Conservation (phyloP, 1,139 yeast genomes). For the Candida freyschussii region DNA sequence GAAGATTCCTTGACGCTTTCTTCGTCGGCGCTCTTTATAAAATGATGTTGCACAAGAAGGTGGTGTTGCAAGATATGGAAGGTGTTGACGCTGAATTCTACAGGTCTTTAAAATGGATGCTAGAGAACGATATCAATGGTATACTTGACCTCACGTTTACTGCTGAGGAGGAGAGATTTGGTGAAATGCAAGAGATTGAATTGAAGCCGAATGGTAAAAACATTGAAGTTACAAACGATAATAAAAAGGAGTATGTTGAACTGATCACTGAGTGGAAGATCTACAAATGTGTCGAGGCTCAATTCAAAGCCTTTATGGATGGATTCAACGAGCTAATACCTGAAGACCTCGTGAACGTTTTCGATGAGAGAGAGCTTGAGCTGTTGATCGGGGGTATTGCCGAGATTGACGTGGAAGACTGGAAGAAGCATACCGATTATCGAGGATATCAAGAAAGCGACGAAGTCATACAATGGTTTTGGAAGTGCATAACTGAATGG, state of each 20-base stretch:
- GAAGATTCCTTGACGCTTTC: constrained; percentile 96
- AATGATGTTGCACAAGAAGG: constrained; percentile 95
- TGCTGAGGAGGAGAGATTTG: constrained; percentile 95
- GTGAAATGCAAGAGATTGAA: constrained; percentile 86
- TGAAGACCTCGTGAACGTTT: constrained; percentile 91
- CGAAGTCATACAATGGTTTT: constrained; percentile 97
- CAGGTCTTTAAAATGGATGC: constrained; percentile 90
- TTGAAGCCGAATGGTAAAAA: constrained; percentile 84
- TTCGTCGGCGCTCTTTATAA: constrained; percentile 97
- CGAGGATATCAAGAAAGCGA: constrained; percentile 96
- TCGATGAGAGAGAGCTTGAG: constrained; percentile 96
- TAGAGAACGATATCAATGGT: constrained; percentile 88
- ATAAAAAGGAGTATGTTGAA: constrained; percentile 93
- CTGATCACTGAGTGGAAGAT: constrained; percentile 96
- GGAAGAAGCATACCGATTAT: constrained; percentile 98
- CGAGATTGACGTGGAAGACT: constrained; percentile 95
- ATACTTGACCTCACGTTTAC: constrained; percentile 85
- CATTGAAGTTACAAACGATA: constrained; percentile 89
- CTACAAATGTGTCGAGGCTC: constrained; percentile 88
- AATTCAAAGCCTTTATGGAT: constrained; percentile 90
- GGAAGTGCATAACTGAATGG: constrained; percentile 93
- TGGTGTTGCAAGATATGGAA: constrained; percentile 94
- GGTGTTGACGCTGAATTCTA: constrained; percentile 97
- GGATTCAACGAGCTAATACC: constrained; percentile 98
- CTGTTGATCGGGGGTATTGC: constrained; percentile 96